These are phyloP conservation scores for Syzygium malaccense DNA, from an alignment of 441 rosid genomes.

Conservation along the genomic window DNA sequence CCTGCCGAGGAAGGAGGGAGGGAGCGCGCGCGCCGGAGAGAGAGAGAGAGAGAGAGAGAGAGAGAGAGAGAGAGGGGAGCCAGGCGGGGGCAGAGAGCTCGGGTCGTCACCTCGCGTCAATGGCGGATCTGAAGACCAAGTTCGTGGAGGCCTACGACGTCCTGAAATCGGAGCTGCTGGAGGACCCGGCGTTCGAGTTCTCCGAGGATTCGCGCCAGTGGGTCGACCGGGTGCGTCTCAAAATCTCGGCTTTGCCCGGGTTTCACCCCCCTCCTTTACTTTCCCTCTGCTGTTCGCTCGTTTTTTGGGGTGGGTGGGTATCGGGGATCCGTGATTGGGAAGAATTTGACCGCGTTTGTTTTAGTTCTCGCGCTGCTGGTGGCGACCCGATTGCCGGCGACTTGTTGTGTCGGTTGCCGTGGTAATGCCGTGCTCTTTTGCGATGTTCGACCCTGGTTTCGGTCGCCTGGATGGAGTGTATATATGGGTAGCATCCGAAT, in stretches of 20 bases:
- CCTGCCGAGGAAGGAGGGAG: background rate
- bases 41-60: background rate
- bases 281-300: background rate
- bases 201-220: slow-evolving; percentile 56
- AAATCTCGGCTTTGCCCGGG: background rate
- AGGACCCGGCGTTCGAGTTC: slow-evolving; percentile 70
- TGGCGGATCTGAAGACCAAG: slow-evolving; percentile 68
- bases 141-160: slow-evolving; percentile 42
- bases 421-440: background rate
- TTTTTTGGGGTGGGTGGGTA: background rate
- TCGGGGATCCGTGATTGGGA: background rate
- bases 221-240: slow-evolving; percentile 47
- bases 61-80: background rate
- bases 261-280: too few relatives aligned
- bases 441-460: background rate
- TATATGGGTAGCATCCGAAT: background rate
- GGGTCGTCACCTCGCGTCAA: background rate
- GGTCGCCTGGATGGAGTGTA: background rate
- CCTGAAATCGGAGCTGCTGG: slow-evolving; percentile 58
- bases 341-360: background rate
- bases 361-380: background rate
- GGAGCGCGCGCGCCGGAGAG: background rate
- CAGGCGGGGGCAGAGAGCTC: background rate
- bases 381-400: background rate
- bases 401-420: background rate